phyloP scores from a whole-genome alignment of 176 grass and related monocot genomes.

The Rhipidocladum racemiflorum region DNA sequence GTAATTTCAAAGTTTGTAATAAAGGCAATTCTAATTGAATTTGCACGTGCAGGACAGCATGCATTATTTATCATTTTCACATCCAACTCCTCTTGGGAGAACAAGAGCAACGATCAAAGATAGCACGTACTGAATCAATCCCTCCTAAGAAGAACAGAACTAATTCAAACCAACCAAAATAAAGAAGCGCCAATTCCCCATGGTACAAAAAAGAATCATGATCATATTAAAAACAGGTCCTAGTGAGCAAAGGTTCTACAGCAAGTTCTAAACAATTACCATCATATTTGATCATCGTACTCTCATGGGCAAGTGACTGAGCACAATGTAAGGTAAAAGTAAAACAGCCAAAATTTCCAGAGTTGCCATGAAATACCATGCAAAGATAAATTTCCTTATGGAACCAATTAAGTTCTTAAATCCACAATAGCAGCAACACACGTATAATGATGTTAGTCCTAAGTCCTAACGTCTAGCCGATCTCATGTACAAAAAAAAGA shows the following conservation, averaged over 20 bases:
- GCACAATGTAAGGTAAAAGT: neutral
- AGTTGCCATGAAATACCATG: neutral
- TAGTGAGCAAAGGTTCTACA: neutral
- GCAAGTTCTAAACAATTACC: neutral
- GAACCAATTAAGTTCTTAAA: conserved; percentile 12
- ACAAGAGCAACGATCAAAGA: neutral
- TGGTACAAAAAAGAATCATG: neutral
- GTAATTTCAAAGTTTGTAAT: neutral
- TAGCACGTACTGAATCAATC: neutral
- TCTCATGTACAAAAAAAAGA: neutral
- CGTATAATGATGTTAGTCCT: neutral
- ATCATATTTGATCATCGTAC: conserved; percentile 6
- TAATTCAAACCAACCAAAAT: conserved; percentile 17
- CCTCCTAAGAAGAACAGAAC: neutral
- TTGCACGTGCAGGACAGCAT: neutral
- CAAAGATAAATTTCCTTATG: neutral
- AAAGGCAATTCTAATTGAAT: neutral
- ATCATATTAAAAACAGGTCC: neutral
- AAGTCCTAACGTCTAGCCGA: conserved; percentile 4
- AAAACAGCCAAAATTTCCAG: neutral
- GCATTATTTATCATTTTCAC: neutral
- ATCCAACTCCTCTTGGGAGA: conserved; percentile 3
- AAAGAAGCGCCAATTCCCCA: neutral
- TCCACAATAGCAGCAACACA: neutral
- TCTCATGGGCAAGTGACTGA: neutral